These are phyloP conservation scores for Pleomassaria siparia DNA, from an alignment of 2,329 filamentous ascomycete genomes.

Conservation along the genomic window DNA sequence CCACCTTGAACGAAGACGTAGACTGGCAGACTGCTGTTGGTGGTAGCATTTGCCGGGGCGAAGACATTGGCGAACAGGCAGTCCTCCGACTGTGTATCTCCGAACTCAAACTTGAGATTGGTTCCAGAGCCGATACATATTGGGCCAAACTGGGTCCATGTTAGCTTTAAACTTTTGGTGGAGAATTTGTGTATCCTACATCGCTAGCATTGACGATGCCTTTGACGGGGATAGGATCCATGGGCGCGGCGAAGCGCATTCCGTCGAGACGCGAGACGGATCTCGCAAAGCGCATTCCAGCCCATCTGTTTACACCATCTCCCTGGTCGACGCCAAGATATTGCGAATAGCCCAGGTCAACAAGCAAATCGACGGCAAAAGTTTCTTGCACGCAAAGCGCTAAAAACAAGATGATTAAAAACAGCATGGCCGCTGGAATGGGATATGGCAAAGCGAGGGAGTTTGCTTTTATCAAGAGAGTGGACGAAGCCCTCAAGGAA, in stretches of 20 bases:
- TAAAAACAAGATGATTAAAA: conserved; percentile 10
- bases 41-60: conserved; percentile 38
- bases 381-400: conserved; percentile 25
- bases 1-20: conserved; percentile 47
- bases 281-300: conserved; percentile 71
- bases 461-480: neutral
- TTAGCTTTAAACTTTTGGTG: conserved; percentile 6
- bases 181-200: conserved; percentile 13
- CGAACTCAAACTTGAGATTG: conserved; percentile 28
- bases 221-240: conserved; percentile 56
- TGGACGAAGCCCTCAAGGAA: neutral
- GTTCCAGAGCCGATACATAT: conserved; percentile 34
- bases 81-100: conserved; percentile 38
- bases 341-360: conserved; percentile 67
- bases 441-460: neutral
- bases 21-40: conserved; percentile 37
- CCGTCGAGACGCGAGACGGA: conserved; percentile 33
- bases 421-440: conserved; percentile 16
- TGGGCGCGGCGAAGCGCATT: conserved; percentile 64
- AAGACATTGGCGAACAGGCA: conserved; percentile 45
- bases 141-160: conserved; percentile 29
- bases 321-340: conserved; percentile 60
- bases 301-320: conserved; percentile 68
- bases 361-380: conserved; percentile 44
- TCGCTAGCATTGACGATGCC: conserved; percentile 54